Evolutionary conservation across 495 filamentous ascomycete species (phyloP).

Genomic region (Aspergillus wentii): DNA sequence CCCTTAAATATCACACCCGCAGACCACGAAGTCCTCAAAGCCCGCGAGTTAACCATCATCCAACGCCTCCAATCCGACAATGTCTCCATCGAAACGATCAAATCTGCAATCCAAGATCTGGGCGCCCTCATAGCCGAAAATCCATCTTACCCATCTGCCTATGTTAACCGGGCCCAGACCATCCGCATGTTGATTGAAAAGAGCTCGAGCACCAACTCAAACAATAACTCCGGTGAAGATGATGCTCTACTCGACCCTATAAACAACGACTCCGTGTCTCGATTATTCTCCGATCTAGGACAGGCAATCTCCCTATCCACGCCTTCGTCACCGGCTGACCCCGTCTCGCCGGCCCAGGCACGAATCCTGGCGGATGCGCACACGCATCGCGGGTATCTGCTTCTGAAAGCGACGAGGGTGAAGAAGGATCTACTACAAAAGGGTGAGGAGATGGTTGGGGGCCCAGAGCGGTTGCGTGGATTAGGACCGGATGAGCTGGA

Average conservation of each 20-base stretch:
- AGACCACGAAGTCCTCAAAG: conserved; percentile 17
- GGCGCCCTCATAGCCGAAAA: conserved; percentile 49
- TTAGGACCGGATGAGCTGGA: conserved; percentile 57
- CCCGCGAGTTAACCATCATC: conserved; percentile 26
- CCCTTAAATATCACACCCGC: conserved; percentile 20
- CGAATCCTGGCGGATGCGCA: conserved; percentile 64
- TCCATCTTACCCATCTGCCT: conserved; percentile 67
- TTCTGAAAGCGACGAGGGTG: conserved; percentile 57
- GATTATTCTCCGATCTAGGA: conserved; percentile 56
- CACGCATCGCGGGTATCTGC: conserved; percentile 71
- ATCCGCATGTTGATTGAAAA: conserved; percentile 45
- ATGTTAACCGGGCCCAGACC: conserved; percentile 74
- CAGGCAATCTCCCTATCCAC: conserved; percentile 64
- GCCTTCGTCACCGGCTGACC: conserved; percentile 40
- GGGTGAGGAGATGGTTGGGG: conserved; percentile 1
- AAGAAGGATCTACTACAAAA: conserved; percentile 10
- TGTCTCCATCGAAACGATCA: conserved; percentile 14
- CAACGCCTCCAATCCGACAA: conserved; percentile 19
- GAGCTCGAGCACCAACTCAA: conserved; percentile 6
- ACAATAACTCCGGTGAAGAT: conserved; percentile 3
- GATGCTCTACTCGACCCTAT: conserved; percentile 14
- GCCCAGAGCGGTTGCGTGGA: conserved; percentile 28
- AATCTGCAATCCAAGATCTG: conserved; percentile 37
- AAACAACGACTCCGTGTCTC: conserved; percentile 20
- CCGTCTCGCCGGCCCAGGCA: conserved; percentile 56